phyloP scores from a whole-genome alignment of 495 filamentous ascomycete species.

The Aeminium ludgeri region DNA sequence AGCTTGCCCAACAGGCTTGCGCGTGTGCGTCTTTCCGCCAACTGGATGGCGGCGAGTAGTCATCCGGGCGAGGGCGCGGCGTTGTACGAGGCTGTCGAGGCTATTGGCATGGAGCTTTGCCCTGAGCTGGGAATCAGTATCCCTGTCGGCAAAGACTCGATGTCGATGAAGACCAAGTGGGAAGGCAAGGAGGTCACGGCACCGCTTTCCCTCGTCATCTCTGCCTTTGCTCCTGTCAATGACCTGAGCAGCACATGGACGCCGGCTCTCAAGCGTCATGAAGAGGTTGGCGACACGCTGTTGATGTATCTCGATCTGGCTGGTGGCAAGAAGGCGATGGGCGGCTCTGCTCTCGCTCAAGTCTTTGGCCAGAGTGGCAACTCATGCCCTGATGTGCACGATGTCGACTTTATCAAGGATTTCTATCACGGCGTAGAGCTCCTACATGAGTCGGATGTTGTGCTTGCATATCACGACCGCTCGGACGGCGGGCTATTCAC shows the following conservation, averaged over 20 bases:
- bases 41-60: constrained; percentile 95
- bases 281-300: constrained; percentile 79
- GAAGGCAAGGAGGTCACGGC: constrained; percentile 85
- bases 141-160: constrained; percentile 93
- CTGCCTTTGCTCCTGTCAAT: constrained; percentile 70
- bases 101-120: constrained; percentile 77
- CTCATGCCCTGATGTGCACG: constrained; percentile 68
- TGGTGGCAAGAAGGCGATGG: constrained; percentile 56
- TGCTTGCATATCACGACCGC: constrained; percentile 87
- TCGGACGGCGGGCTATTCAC: constrained; percentile 91
- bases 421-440: constrained; percentile 82
- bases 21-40: constrained; percentile 75
- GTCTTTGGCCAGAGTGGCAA: constrained; percentile 76
- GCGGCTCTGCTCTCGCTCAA: constrained; percentile 85
- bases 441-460: constrained; percentile 69
- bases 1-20: constrained; percentile 60
- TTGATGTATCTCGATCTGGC: constrained; percentile 87
- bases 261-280: constrained; percentile 59
- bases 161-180: constrained; percentile 98
- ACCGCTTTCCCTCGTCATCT: constrained; percentile 75
- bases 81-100: constrained; percentile 85
- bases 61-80: constrained; percentile 89
- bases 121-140: constrained; percentile 76
- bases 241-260: constrained; percentile 83
- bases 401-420: constrained; percentile 66